A percentile compares a stretch with the other conserved stretches of the same genome.
phyloP scores from a whole-genome alignment of 2,329 filamentous ascomycete genomes.

The Fusarium sp. region DNA sequence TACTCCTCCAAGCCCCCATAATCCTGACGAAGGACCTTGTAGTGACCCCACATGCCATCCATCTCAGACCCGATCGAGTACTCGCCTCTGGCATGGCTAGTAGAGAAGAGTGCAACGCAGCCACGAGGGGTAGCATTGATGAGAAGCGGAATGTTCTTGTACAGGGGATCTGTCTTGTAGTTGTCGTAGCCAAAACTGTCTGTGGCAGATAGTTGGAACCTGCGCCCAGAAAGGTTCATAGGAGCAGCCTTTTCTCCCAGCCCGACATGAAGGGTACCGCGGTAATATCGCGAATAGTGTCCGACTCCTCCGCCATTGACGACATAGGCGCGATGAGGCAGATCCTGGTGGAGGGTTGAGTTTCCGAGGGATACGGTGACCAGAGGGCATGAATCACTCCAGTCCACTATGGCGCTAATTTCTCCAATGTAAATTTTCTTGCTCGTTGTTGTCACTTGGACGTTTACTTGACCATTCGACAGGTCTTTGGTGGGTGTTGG shows the following conservation, averaged over 20 bases:
- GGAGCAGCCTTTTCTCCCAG: conserved; percentile 79
- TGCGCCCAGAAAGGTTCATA: conserved; percentile 76
- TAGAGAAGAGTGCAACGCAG: conserved; percentile 76
- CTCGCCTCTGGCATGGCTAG: conserved; percentile 71
- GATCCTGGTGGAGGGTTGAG: conserved; percentile 69
- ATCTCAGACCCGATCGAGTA: conserved; percentile 79
- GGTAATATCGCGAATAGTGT: conserved; percentile 74
- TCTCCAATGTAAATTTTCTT: conserved; percentile 61
- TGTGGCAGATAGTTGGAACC: conserved; percentile 75
- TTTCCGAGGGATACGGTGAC: conserved; percentile 65
- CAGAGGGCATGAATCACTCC: conserved; percentile 65
- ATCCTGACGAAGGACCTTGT: conserved; percentile 80
- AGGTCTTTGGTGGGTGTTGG: conserved; percentile 55
- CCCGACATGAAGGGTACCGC: conserved; percentile 74
- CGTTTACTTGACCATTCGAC: conserved; percentile 45
- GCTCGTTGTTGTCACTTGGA: conserved; percentile 48
- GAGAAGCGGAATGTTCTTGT: conserved; percentile 80
- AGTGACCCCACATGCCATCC: conserved; percentile 80
- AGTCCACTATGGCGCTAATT: conserved; percentile 69
- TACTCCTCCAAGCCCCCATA: conserved; percentile 80
- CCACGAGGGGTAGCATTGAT: conserved; percentile 75
- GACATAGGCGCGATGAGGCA: conserved; percentile 74
- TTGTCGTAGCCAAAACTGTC: conserved; percentile 82
- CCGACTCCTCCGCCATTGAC: conserved; percentile 71
- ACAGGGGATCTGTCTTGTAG: conserved; percentile 77